A percentile compares a stretch with the other conserved stretches of the same genome.
Evolutionary conservation across 2,329 filamentous ascomycete species (phyloP).

Genomic region (Fusarium chlamydosporum): DNA sequence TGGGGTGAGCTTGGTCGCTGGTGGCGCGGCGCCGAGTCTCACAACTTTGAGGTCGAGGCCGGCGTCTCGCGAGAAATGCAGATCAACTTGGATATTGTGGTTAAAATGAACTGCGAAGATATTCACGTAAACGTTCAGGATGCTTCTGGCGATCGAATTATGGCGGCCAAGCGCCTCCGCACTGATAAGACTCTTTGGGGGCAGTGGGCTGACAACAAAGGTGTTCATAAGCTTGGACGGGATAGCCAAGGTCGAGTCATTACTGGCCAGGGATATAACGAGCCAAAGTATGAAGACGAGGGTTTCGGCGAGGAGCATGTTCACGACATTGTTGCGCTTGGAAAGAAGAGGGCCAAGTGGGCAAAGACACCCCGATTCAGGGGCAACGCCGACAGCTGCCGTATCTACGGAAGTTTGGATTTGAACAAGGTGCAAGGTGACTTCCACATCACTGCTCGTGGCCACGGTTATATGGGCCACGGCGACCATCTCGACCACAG

Average conservation of each 20-base stretch:
- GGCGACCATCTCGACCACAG: conserved; percentile 84
- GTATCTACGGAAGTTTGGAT: conserved; percentile 89
- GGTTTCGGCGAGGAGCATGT: conserved; percentile 86
- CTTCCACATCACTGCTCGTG: conserved; percentile 95
- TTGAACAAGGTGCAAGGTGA: conserved; percentile 98
- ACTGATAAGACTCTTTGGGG: conserved; percentile 84
- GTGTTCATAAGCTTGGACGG: conserved; percentile 71
- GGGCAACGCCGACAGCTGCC: conserved; percentile 78
- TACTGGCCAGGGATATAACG: conserved; percentile 66
- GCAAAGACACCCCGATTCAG: conserved; percentile 81
- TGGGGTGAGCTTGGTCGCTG: conserved; percentile 84
- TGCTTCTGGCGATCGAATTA: conserved; percentile 89
- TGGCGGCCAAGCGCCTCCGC: conserved; percentile 80
- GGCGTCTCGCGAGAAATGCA: conserved; percentile 88
- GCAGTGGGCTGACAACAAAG: conserved; percentile 82
- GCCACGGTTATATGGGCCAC: conserved; percentile 91
- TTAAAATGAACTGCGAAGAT: conserved; percentile 88
- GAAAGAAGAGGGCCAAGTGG: conserved; percentile 74
- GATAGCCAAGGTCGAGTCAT: conserved; percentile 69
- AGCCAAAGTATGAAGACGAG: conserved; percentile 67
- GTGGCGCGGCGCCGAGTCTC: conserved; percentile 86
- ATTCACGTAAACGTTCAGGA: conserved; percentile 98
- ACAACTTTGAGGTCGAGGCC: conserved; percentile 95
- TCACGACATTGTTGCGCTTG: conserved; percentile 86
- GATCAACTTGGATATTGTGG: conserved; percentile 94